Percentiles rank a stretch among this genome's conserved stretches.
phyloP scores from a whole-genome alignment of 2,329 filamentous ascomycete species.

The Botryotinia globosa region DNA sequence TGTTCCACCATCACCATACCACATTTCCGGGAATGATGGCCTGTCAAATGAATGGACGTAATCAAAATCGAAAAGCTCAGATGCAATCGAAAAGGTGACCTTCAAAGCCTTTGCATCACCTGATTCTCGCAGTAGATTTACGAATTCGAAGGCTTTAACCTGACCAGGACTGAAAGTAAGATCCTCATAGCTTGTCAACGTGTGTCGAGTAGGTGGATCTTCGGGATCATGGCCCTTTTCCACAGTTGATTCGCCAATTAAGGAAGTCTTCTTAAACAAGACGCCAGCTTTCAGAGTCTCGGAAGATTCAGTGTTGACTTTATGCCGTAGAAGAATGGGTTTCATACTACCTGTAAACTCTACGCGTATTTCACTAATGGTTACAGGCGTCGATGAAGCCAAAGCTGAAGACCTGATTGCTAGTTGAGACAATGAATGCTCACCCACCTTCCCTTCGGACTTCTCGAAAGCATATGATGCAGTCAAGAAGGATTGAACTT shows the following conservation, averaged over 20 bases:
- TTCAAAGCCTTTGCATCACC: constrained; percentile 69
- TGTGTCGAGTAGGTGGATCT: constrained; percentile 38
- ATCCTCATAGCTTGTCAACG: constrained; percentile 56
- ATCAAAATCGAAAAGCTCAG: constrained; percentile 63
- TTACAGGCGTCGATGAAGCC: constrained; percentile 49
- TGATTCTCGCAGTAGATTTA: constrained; percentile 73
- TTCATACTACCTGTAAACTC: constrained; percentile 58
- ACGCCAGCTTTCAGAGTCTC: neutral
- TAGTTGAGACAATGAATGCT: constrained; percentile 57
- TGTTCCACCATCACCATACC: constrained; percentile 48
- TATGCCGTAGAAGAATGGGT: constrained; percentile 48
- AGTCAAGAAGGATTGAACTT: constrained; percentile 52
- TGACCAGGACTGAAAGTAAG: constrained; percentile 65
- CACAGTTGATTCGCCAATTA: constrained; percentile 26
- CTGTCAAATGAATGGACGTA: constrained; percentile 58
- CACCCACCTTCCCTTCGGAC: constrained; percentile 60
- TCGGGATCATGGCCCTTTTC: neutral
- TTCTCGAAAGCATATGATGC: constrained; percentile 57
- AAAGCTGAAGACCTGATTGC: constrained; percentile 56
- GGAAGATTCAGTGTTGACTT: constrained; percentile 8
- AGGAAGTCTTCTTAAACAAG: constrained; percentile 26
- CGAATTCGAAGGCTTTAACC: constrained; percentile 68
- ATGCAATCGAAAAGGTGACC: constrained; percentile 61
- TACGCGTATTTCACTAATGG: constrained; percentile 51
- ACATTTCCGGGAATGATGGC: constrained; percentile 45